A percentile compares a stretch with the other conserved stretches of the same genome.
Evolutionary conservation across 2,329 filamentous ascomycete species (phyloP).

Genomic region (Botrytis cinerea): DNA sequence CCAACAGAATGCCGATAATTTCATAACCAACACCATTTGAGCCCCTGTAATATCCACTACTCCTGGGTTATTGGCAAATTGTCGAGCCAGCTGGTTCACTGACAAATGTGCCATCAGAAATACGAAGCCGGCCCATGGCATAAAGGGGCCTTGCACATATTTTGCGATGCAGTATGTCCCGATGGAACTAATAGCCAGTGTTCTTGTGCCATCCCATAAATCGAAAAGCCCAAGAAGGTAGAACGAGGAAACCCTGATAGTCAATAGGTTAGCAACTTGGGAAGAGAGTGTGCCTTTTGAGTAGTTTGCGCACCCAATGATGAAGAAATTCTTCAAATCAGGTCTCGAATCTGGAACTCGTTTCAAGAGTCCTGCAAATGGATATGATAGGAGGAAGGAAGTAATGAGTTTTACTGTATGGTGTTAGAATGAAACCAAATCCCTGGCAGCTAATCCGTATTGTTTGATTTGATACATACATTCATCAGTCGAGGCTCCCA

Average conservation of each 20-base stretch:
- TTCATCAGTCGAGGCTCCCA: conserved; percentile 67
- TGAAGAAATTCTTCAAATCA: conserved; percentile 84
- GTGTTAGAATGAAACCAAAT: conserved; percentile 25
- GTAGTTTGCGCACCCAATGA: conserved; percentile 62
- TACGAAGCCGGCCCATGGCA: conserved; percentile 96
- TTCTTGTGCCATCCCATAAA: conserved; percentile 81
- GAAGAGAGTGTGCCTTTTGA: conserved; percentile 1
- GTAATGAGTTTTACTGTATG: conserved; percentile 85
- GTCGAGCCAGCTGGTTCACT: conserved; percentile 80
- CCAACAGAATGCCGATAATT: conserved; percentile 95
- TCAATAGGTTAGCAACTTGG: conserved; percentile 25
- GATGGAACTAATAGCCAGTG: conserved; percentile 74
- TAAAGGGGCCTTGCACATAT: conserved; percentile 82
- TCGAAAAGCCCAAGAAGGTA: conserved; percentile 93
- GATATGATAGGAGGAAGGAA: conserved; percentile 89
- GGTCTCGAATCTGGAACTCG: conserved; percentile 84
- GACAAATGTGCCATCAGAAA: conserved; percentile 97
- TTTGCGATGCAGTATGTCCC: conserved; percentile 83
- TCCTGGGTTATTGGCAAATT: conserved; percentile 66
- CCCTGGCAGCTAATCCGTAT: neutral
- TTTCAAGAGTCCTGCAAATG: conserved; percentile 84
- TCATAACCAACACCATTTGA: conserved; percentile 99
- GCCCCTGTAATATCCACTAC: conserved; percentile 87
- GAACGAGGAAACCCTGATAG: conserved; percentile 72
- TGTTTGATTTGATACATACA: conserved; percentile 46